Conservation (phyloP, 129 eudicot genomes). For the Calendula officinalis region DNA sequence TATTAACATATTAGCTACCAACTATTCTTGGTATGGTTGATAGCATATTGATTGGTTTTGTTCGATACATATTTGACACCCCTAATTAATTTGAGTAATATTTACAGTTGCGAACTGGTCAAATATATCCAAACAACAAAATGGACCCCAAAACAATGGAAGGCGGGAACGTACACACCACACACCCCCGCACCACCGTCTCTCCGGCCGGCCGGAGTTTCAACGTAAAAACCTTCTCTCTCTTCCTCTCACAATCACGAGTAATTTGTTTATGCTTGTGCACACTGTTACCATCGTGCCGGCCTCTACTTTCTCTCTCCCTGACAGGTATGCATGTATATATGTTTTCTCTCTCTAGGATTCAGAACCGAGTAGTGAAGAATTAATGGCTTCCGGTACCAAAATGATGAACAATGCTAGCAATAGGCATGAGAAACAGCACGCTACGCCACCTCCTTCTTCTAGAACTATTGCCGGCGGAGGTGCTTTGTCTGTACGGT, state of each 20-base stretch:
- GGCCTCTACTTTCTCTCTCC: constrained; percentile 30
- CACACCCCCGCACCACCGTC: constrained; percentile 22
- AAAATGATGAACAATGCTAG: constrained; percentile 14
- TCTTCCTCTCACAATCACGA: constrained; percentile 25
- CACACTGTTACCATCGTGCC: constrained; percentile 40
- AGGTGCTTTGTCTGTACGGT: constrained; percentile 35
- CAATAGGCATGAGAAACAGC: constrained; percentile 26
- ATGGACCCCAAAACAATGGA: constrained; percentile 17
- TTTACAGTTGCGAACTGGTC: constrained; percentile 4
- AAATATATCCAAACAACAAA: constrained; percentile 10
- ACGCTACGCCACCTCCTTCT: constrained; percentile 25
- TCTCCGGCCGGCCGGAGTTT: constrained; percentile 29
- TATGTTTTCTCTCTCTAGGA: constrained; percentile 29
- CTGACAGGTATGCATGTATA: constrained; percentile 17
- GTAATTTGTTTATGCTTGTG: constrained; percentile 23
- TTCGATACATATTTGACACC: background rate
- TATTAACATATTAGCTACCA: too few relatives aligned
- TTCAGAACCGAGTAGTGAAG: constrained; percentile 4
- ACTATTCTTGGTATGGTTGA: too few relatives aligned
- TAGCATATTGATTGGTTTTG: background rate
- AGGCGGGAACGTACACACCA: constrained; percentile 22
- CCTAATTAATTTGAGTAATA: background rate
- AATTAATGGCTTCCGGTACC: constrained; percentile 34
- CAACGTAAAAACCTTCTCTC: constrained; percentile 26
- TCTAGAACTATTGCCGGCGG: constrained; percentile 17